Evolutionary conservation across 495 filamentous ascomycete genomes (phyloP), one percentile per base, ranked within the genome.

Genomic region (Hypomontagnella monticulosa): DNA sequence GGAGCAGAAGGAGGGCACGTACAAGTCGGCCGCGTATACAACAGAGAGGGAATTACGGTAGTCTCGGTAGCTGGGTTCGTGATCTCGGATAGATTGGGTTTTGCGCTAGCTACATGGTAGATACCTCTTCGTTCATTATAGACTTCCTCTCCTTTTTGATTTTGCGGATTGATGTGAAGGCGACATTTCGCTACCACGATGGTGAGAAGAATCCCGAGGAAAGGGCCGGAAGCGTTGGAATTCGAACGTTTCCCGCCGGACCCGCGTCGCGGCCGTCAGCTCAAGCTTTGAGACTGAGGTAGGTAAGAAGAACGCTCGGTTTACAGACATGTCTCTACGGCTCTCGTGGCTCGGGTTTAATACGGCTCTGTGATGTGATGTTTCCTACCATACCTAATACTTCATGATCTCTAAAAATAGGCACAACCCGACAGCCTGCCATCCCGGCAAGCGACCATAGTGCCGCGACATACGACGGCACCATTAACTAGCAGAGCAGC

Each of bases 401-500:
- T 6, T 27, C 23, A 27, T 27, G 3, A 27, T 27, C 23, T 57
- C 54, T 10, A 57, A 34, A n/a, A 47, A 20, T 23, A 64, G 55
- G 33, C 55, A 60, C 15, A 55, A 40, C 2, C 36, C 19, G n/a
- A 61, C 30, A 3, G 61, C 38, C 55, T 61, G 2, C 38, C 30
- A 14, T 61, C 44, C 23, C 56, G 55, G 40, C 52, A 61, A 1
- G 66, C 66, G 1, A 43, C 16, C 14, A 61, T 15, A 4, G 66
- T 69, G 4, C 61, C 61, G 6, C 43, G 20, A 32, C 30, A 33
- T 3, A 69, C 56, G 37, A 65, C 51, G 11, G 32, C 37, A 4
- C 66, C 66, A 38, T 65, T 65, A 2, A 49, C 40, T 14, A 56
- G 15, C n/a, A 69, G 23, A 2, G 66, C 56, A 2, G 40, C 50